Base-by-base conservation (phyloP, 371 early-diverging fungal species). In the Smittium culicis region DNA sequence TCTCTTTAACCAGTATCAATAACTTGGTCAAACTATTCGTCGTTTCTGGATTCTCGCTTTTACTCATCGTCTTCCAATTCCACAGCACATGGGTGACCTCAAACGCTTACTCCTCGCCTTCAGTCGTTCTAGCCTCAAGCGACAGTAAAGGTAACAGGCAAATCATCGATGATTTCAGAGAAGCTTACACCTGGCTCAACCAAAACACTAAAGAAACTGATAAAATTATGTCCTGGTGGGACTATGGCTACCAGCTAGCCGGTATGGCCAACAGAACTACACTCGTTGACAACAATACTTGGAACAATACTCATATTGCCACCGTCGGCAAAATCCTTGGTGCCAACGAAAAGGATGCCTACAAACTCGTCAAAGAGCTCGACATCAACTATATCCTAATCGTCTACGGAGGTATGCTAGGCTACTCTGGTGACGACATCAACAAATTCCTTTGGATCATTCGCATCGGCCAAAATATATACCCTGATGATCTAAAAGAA, bases 371-470 rank as follows among this genome's bases (percentile, higher is more conserved):
- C 80, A 85, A 87, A 31, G 81, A 84, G 64, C 94, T 87, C 70
- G 97, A 98, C 79, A 97, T 98, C 11, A 90, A 91, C 72, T 97
- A 97, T 75, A 93, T 97, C 1, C 81, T 98, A 27, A 88, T 98
- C 3, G 88, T 98, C 61, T 96, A 94, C 77, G 99, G 99, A 64
- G 96, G 89, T 0, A 80, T 93, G 56, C 80, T 97, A 58, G 98
- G 98, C 1, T 98, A 96, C 77, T 91, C 92, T 0, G 99, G 99
- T 29, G 99, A 98, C 78, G 99, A 98, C 77, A 95, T 98, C 82
- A 98, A 98, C 85, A 98, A 98, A 79, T 98, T 96, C 79, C 71
- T 98, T 76, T 98, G 99, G 99, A 98, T 98, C 98, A 88, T 98
- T 61, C 88, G 98, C 67, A 98, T 98, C 71, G 95, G 93, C 0